Base-by-base conservation (phyloP, 106 monocot species). In the Alisma plantagoaquatica region DNA sequence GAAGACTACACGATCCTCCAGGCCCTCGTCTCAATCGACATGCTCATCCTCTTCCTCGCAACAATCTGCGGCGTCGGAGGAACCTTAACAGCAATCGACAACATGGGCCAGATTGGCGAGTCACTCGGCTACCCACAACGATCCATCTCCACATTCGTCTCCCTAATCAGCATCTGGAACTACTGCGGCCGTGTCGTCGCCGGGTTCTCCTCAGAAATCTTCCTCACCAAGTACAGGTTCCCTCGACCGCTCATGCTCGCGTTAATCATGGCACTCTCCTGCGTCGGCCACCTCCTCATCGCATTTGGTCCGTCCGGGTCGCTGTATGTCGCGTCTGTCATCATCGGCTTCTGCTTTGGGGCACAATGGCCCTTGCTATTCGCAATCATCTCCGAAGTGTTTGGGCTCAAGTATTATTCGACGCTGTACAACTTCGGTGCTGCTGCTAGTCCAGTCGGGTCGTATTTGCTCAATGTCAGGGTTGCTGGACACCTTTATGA, bases 141-240 rank as follows among this genome's bases (percentile, higher is more conserved):
- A 0, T 59, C 60, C 43, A 63, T 75, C 20, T n/a, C n/a, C n/a
- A n/a, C n/a, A n/a, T 75, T 83, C 29, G 73, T 83, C 49, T 83
- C 83, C n/a, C 71, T 83, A 10, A 64, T 78, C 27, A 83, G 83
- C 63, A 78, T 83, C 6, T 83, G 83, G 83, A 78, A n/a, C n/a
- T n/a, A n/a, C n/a, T n/a, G n/a, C n/a, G 64, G 82, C 23, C 53
- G 82, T 15, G 62, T 77, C 19, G 24, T 56, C 15, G 26, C 82
- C 0, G 77, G 82, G 2, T 82, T 77, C 57, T 25, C 27, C 11
- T 82, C 81, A 7, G 76, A 82, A 45, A 51, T 69, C 46, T 33
- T 82, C 0, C 52, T 76, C 6, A 4, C 49, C 10, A 72, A 57
- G 23, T 73, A 76, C 60, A 69, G 53, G 45, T 25, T 77, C 18